phyloP scores from a whole-genome alignment of 345 rosid genomes.

The Chamaenerion angustifolium region DNA sequence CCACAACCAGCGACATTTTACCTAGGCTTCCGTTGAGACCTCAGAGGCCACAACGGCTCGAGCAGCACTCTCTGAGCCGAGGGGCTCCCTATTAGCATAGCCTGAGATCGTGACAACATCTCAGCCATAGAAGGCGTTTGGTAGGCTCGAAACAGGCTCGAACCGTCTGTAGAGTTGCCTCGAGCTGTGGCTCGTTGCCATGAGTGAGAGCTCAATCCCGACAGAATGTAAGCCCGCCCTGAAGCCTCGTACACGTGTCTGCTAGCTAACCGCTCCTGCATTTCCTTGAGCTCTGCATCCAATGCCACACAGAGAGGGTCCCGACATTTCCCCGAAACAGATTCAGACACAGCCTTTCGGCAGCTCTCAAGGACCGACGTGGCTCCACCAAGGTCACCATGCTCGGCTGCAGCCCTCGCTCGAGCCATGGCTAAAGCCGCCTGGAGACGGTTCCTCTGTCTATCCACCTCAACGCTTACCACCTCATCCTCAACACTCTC shows the following conservation, averaged over 20 bases:
- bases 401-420: slow-evolving; percentile 74
- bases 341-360: slow-evolving; percentile 38
- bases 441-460: slow-evolving; percentile 78
- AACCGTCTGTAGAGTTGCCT: slow-evolving; percentile 83
- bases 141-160: slow-evolving; percentile 67
- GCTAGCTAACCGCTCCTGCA: slow-evolving; percentile 94
- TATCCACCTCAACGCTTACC: slow-evolving; percentile 54
- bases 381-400: slow-evolving; percentile 60
- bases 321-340: slow-evolving; percentile 47
- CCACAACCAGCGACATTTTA: slow-evolving; percentile 11
- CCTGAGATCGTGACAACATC: slow-evolving; percentile 84
- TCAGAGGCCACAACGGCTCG: slow-evolving; percentile 43
- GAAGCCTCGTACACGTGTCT: slow-evolving; percentile 86
- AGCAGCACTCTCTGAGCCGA: slow-evolving; percentile 57
- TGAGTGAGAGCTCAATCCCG: slow-evolving; percentile 95
- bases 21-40: slow-evolving; percentile 68
- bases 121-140: slow-evolving; percentile 90
- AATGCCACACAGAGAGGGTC: slow-evolving; percentile 68
- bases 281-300: slow-evolving; percentile 87
- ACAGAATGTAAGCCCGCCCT: slow-evolving; percentile 87
- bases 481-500: slow-evolving; percentile 29
- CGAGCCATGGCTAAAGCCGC: slow-evolving; percentile 83
- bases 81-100: slow-evolving; percentile 44
- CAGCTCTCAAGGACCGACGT: slow-evolving; percentile 54
- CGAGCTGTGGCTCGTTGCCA: slow-evolving; percentile 99